Evolutionary conservation across 2,329 filamentous ascomycete species (phyloP), one percentile per base, ranked within the genome.

Genomic region (Drechslerella coelobrocha): DNA sequence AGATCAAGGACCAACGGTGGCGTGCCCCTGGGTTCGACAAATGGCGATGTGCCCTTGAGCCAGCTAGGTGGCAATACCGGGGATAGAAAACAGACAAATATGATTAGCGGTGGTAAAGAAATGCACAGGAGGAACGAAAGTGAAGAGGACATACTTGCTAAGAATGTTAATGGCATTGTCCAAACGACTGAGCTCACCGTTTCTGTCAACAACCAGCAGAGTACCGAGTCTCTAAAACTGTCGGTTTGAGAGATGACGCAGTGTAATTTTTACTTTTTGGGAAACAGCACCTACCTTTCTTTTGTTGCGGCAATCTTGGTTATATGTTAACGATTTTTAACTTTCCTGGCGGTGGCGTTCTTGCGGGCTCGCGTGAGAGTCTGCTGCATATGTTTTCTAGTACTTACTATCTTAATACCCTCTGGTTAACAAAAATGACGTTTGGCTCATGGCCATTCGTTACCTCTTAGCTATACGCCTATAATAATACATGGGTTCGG

Each of bases 91-190:
- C 37, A 55, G n/a, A 47, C 31, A 3, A 65, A 41, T 31, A 45
- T 41, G 12, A 57, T 57, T 34, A 51, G 27, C 31, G 61, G 61
- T 10, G 61, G 61, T 10, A 65, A 52, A 17, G 61, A 65, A 14
- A 21, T 14, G 5, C 61, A 65, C 43, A 21, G 21, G 14, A 56
- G 61, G 24, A 65, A 65, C 29, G 61, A 65, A 26, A 65, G 61
- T 23, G 61, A 65, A 39, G 61, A 65, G 37, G 61, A 65, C 34
- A 65, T 65, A n/a, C 45, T 65, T 31, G 31, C 61, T 3, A 65
- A 65, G 29, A 65, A 65, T 19, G 14, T 41, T n/a, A 65, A 65
- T 43, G 31, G 39, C 7, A 65, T 65, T 24, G 31, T 65, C 1
- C 61, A 65, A 9, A 65, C 61, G 14, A 56, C 7, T 17, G 61